Conservation (phyloP, 164 flowering plant genomes). For the Annona squamosa region DNA sequence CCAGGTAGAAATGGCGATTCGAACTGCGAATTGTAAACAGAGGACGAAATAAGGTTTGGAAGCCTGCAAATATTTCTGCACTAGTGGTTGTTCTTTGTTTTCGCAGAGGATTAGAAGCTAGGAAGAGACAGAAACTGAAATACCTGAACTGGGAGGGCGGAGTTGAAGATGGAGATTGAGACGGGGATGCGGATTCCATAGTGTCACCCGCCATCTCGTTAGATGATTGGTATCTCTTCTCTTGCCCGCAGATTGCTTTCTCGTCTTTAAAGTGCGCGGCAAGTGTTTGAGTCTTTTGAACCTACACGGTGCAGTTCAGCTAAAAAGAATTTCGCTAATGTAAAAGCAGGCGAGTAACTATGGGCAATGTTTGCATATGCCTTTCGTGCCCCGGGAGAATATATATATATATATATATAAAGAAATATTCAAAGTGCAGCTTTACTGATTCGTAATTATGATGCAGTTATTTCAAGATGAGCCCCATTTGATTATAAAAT, state of each 20-base stretch:
- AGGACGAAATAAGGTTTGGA: neutral
- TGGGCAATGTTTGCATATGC: neutral
- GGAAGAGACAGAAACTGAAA: neutral
- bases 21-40: constrained; percentile 31
- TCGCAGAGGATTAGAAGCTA: neutral
- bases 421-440: too few species aligned
- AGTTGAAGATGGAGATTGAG: constrained; percentile 10
- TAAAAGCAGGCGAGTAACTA: neutral
- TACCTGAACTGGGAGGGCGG: constrained; percentile 26
- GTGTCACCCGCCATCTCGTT: constrained; percentile 17
- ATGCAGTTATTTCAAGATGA: too few species aligned
- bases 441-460: too few species aligned
- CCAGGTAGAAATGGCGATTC: constrained; percentile 77
- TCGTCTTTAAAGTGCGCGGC: neutral
- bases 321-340: neutral
- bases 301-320: neutral
- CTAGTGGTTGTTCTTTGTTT: neutral
- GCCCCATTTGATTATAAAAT: too few species aligned
- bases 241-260: neutral
- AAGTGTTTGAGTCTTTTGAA: neutral
- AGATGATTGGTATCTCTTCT: neutral
- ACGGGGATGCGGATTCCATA: constrained; percentile 16
- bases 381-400: neutral
- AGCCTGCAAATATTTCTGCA: neutral
- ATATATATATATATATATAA: too few species aligned